Evolutionary conservation across 768 basidiomycete genomes (phyloP).

Genomic region (Boletus vermiculosoides): DNA sequence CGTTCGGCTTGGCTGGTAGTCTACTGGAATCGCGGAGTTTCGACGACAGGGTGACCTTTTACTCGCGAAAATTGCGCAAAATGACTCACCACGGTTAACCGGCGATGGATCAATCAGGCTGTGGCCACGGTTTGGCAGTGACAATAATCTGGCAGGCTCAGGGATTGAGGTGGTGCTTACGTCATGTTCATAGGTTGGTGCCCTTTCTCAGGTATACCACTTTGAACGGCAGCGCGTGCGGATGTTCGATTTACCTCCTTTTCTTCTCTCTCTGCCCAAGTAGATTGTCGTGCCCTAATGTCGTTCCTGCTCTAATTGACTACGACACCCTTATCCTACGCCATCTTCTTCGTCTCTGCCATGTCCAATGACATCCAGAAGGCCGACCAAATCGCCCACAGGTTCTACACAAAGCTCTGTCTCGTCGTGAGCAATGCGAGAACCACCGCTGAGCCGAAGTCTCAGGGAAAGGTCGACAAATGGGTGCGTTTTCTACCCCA

Average conservation of each 20-base stretch:
- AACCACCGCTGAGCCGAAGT: constrained; percentile 49
- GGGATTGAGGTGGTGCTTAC: constrained; percentile 24
- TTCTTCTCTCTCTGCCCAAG: constrained; percentile 8
- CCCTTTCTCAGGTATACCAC: constrained; percentile 16
- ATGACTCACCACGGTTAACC: not conserved
- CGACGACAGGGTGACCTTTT: not conserved
- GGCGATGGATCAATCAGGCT: not conserved
- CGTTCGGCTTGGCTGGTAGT: not conserved
- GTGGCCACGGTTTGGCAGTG: constrained; percentile 5
- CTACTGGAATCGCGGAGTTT: constrained; percentile 8
- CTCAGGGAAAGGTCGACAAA: constrained; percentile 64
- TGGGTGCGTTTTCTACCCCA: constrained; percentile 56
- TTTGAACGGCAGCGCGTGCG: constrained; percentile 16
- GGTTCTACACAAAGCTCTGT: constrained; percentile 80
- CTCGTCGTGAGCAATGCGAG: constrained; percentile 73
- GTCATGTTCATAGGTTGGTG: constrained; percentile 18
- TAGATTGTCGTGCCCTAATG: constrained; percentile 33
- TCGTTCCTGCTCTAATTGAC: constrained; percentile 26
- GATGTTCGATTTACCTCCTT: constrained; percentile 23
- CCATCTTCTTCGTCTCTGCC: constrained; percentile 26
- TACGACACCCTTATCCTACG: constrained; percentile 4
- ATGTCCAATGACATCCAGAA: constrained; percentile 58
- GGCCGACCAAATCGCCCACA: constrained; percentile 84
- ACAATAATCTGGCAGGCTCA: constrained; percentile 12
- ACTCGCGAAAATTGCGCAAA: constrained; percentile 3